A percentile compares a stretch with the other conserved stretches of the same genome.
phyloP scores from a whole-genome alignment of 176 grass and related monocot species.

The Oryza meyeriana region DNA sequence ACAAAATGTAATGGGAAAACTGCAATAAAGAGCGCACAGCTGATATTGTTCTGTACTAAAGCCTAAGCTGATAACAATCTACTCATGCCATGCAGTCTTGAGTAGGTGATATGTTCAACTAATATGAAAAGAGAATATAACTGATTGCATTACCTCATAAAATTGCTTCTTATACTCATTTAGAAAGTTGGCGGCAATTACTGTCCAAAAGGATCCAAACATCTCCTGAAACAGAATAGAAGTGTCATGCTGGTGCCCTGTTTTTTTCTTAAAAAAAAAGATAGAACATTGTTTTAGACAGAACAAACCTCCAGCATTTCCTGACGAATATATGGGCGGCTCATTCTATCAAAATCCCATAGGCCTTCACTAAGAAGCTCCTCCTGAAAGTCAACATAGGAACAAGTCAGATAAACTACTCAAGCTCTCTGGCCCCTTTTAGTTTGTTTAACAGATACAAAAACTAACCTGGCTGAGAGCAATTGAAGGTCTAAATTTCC shows the following conservation, averaged over 20 bases:
- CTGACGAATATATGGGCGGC: slow-evolving; percentile 76
- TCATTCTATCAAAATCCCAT: slow-evolving; percentile 98
- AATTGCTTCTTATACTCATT: slow-evolving; percentile 80
- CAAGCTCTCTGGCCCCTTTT: neutral
- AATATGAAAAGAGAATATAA: slow-evolving; percentile 27
- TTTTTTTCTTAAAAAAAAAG: slow-evolving; percentile 9
- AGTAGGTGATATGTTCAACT: neutral
- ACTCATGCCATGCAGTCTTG: neutral
- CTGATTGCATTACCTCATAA: slow-evolving; percentile 67
- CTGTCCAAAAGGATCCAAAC: slow-evolving; percentile 88
- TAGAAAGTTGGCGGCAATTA: slow-evolving; percentile 76
- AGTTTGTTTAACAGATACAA: slow-evolving; percentile 3
- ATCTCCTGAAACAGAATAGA: slow-evolving; percentile 55
- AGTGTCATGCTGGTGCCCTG: slow-evolving; percentile 9
- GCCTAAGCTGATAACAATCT: neutral
- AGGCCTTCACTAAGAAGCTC: slow-evolving; percentile 89
- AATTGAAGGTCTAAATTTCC: slow-evolving; percentile 98
- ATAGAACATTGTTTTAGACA: neutral
- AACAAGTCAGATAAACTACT: slow-evolving; percentile 44
- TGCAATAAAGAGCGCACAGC: neutral
- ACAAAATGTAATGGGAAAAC: neutral
- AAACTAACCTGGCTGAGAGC: slow-evolving; percentile 89
- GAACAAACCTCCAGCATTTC: slow-evolving; percentile 69
- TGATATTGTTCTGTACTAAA: neutral
- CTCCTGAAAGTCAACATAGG: slow-evolving; percentile 57